Evolutionary conservation across 441 rosid species (phyloP).

Genomic region (Corymbia calophylla): DNA sequence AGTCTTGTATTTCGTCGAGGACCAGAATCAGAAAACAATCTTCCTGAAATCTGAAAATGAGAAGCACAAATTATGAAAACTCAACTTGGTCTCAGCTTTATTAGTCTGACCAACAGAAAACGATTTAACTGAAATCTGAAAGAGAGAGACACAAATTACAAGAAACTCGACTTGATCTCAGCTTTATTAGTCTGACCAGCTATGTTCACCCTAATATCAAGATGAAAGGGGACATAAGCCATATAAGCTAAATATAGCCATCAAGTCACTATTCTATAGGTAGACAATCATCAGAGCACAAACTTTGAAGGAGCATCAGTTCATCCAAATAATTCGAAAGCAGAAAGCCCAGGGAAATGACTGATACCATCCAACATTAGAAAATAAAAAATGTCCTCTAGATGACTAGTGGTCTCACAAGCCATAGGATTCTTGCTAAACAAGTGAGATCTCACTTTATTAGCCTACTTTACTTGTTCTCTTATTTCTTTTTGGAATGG

Average conservation of each 20-base stretch:
- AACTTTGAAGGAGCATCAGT: neutral
- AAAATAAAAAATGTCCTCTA: neutral
- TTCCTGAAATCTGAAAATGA: slow-evolving; percentile 76
- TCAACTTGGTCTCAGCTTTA: neutral
- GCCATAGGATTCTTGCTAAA: neutral
- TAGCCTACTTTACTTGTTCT: neutral
- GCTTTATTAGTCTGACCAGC: neutral
- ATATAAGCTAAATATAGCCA: neutral
- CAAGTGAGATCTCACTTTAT: neutral
- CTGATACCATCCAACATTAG: neutral
- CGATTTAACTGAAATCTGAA: slow-evolving; percentile 89
- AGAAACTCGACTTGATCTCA: neutral
- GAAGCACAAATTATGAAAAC: neutral
- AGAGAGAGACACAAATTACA: neutral
- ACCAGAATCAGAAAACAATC: slow-evolving; percentile 95
- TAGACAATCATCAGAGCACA: neutral
- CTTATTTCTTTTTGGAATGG: neutral
- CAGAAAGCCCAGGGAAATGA: neutral
- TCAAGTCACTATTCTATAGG: neutral
- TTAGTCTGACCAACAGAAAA: slow-evolving; percentile 38
- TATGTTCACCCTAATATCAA: neutral
- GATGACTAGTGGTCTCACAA: neutral
- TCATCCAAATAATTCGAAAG: neutral
- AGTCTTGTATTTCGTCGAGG: slow-evolving; percentile 82
- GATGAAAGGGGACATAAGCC: neutral